Percentiles rank a stretch among this genome's conserved stretches.
Conservation (phyloP, 345 rosid genomes). For the Salix exigua region DNA sequence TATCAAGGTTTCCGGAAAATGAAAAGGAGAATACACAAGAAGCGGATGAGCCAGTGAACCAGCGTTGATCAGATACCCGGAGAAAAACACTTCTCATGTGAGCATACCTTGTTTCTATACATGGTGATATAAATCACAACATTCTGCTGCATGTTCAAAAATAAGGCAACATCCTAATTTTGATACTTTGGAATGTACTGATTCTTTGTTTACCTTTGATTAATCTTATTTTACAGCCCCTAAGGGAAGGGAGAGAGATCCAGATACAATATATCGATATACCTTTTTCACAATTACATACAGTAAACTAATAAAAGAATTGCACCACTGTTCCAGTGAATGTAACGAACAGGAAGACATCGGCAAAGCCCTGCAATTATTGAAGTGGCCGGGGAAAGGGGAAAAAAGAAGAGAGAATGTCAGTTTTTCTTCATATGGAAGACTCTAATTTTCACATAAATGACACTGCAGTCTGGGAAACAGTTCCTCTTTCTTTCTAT, state of each 20-base stretch:
- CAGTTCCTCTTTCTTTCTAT: background rate
- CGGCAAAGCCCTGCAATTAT: conserved; percentile 37
- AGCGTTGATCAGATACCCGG: background rate
- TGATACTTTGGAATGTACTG: conserved; percentile 11
- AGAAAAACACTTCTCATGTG: conserved; percentile 10
- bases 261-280: conserved; percentile 24
- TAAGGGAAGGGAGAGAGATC: conserved; percentile 19
- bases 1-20: no score
- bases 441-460: background rate
- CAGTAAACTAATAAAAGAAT: conserved; percentile 59
- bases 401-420: background rate
- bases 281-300: conserved; percentile 45
- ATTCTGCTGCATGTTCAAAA: conserved; percentile 24
- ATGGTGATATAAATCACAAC: conserved; percentile 17
- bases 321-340: conserved; percentile 26
- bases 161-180: conserved; percentile 25
- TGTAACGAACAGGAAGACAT: conserved; percentile 18
- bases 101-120: conserved; percentile 28
- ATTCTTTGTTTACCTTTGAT: conserved; percentile 20
- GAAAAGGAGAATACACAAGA: background rate
- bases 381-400: no score
- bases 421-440: background rate
- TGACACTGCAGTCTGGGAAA: background rate
- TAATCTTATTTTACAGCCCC: conserved; percentile 50
- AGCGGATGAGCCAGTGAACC: background rate